These are phyloP conservation scores for Starmerella kuoi DNA, from an alignment of 805 yeast genomes.

Conservation along the genomic window DNA sequence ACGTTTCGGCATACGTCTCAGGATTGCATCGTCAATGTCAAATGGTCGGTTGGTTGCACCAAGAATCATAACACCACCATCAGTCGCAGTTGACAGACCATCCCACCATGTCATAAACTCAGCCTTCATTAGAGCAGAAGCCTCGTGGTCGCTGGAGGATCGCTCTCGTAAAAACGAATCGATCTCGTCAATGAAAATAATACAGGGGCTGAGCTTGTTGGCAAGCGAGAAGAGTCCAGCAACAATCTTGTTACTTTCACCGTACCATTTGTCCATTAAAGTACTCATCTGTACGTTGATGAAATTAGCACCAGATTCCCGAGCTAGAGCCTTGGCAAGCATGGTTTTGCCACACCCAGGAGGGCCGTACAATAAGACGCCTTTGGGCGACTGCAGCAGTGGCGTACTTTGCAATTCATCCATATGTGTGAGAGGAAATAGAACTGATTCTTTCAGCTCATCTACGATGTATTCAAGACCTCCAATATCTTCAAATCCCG, in stretches of 20 bases:
- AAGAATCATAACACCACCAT: conserved; percentile 71
- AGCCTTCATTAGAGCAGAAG: conserved; percentile 87
- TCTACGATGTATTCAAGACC: conserved; percentile 74
- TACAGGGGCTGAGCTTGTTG: conserved; percentile 81
- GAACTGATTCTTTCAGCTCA: conserved; percentile 76
- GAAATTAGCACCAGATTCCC: conserved; percentile 83
- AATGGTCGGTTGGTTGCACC: conserved; percentile 92
- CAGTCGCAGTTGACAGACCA: conserved; percentile 49
- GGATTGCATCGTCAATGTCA: conserved; percentile 84
- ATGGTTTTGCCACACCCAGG: conserved; percentile 98
- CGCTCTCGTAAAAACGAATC: conserved; percentile 88
- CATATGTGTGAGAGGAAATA: conserved; percentile 59
- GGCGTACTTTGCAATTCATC: conserved; percentile 43
- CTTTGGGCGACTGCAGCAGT: conserved; percentile 81
- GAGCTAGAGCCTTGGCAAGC: conserved; percentile 91
- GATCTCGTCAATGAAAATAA: conserved; percentile 88
- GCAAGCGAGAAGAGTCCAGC: conserved; percentile 90
- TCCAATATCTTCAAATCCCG: conserved; percentile 72
- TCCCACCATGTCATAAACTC: conserved; percentile 98
- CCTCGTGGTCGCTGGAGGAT: conserved; percentile 76
- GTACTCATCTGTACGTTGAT: conserved; percentile 85
- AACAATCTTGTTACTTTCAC: conserved; percentile 86
- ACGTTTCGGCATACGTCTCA: conserved; percentile 85
- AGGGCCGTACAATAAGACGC: conserved; percentile 85
- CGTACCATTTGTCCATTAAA: conserved; percentile 95